Percentiles rank a stretch among this genome's conserved stretches.
Evolutionary conservation across 2,329 filamentous ascomycete genomes (phyloP).

Genomic region (Aspergillus pseudoglaucus): DNA sequence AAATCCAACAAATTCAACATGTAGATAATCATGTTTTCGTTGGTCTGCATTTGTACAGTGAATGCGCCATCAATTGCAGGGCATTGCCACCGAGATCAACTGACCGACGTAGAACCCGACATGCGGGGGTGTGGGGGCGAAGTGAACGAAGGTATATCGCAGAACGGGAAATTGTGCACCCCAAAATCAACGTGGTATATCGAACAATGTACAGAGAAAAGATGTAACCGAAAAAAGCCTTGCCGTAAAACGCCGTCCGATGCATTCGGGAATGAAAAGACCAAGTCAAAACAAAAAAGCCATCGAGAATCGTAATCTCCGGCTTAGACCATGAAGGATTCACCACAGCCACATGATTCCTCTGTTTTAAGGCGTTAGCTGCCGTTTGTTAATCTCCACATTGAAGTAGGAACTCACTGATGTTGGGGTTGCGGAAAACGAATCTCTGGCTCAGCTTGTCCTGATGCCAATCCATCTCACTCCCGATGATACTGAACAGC

Average conservation of each 20-base stretch:
- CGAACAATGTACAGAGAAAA: constrained; percentile 9
- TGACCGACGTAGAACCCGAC: not conserved
- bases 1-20: too few species aligned
- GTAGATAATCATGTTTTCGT: not conserved
- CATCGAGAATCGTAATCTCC: not conserved
- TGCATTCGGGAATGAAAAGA: constrained; percentile 22
- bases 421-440: constrained; percentile 94
- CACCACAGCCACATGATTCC: constrained; percentile 91
- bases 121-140: not conserved
- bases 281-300: constrained; percentile 8
- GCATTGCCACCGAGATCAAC: not conserved
- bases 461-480: constrained; percentile 98
- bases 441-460: constrained; percentile 90
- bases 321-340: constrained; percentile 77
- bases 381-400: not conserved
- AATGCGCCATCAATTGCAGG: not conserved
- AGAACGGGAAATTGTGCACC: constrained; percentile 6
- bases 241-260: constrained; percentile 28
- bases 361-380: constrained; percentile 50
- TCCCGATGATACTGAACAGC: constrained; percentile 94
- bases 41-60: not conserved
- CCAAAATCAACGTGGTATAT: constrained; percentile 14
- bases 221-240: constrained; percentile 2
- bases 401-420: constrained; percentile 62
- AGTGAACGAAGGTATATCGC: constrained; percentile 3